Base-by-base conservation (phyloP, 108 stramenopile genomes). In the Asterionellopsis glacialis region DNA sequence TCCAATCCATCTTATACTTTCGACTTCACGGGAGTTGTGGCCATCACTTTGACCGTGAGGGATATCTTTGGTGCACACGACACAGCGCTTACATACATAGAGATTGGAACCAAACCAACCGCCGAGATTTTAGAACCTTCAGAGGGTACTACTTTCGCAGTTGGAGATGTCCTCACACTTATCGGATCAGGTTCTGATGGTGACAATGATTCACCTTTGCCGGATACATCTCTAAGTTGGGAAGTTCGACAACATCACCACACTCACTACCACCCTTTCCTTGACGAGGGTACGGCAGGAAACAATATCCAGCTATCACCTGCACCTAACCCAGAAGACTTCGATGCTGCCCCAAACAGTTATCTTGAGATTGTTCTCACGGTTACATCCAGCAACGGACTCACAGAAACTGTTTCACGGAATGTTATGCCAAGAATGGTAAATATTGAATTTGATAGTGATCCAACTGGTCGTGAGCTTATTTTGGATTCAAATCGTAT, bases 171-270 rank as follows among this genome's bases (percentile, higher is more conserved):
- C 5, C 39, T 73, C 33, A 53, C n/a, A 11, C 41, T 73, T 19
- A 2, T 21, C 11, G 72, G 66, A 26, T 27, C 27, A 23, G 65
- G 52, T 3, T 33, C 33, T 33, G 33, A 33, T 5, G 66, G 54
- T 48, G 41, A 47, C 18, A 67, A 57, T 21, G 40, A 64, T 47
- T n/a, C 14, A n/a, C 18, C 19, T 9, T 33, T 74, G 16, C 51
- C 50, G 9, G 66, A 68, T 13, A 22, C 19, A 24, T n/a, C 27
- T 15, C 55, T 72, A 18, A 43, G 57, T n/a, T 74, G 73, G 73
- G 67, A 74, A 54, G 73, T 74, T 9, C 62, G 63, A 11, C 61
- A 74, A 24, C 51, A 61, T 33, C 73, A 69, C 45, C 38, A 38
- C 21, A 51, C 45, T 47, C 67, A 68, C 59, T 61, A 26, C 16